Evolutionary conservation across 805 yeast species (phyloP).

Genomic region (Lipomyces sp.): DNA sequence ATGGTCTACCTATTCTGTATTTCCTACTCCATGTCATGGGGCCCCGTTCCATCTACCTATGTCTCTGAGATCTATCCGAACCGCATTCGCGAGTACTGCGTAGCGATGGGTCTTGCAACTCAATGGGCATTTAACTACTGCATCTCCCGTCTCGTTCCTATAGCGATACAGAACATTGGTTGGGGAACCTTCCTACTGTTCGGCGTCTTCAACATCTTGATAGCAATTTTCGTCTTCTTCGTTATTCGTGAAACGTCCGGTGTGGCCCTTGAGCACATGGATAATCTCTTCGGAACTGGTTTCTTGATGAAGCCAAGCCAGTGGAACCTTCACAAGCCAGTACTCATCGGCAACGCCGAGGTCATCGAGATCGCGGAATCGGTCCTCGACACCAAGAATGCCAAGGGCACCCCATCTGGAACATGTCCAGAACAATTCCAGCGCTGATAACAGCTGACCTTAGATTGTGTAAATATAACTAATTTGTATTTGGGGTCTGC

Average conservation of each 20-base stretch:
- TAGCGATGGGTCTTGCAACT: conserved; percentile 35
- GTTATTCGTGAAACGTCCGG: conserved; percentile 70
- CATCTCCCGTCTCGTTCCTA: conserved; percentile 29
- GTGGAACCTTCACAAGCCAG: conserved; percentile 25
- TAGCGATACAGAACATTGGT: conserved; percentile 28
- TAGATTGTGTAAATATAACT: too few relatives aligned
- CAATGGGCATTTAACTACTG: conserved; percentile 36
- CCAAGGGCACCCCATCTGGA: not conserved
- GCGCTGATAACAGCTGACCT: too few relatives aligned
- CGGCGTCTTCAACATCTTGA: conserved; percentile 30
- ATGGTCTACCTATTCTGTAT: conserved; percentile 31
- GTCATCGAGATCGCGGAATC: not conserved
- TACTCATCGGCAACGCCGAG: not conserved
- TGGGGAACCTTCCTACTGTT: conserved; percentile 37
- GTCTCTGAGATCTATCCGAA: conserved; percentile 33
- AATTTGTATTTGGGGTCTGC: too few relatives aligned
- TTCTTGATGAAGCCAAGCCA: conserved; percentile 26
- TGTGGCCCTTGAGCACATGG: conserved; percentile 75
- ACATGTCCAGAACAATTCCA: not conserved
- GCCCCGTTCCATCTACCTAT: conserved; percentile 34
- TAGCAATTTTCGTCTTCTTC: conserved; percentile 55
- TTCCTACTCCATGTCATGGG: conserved; percentile 33
- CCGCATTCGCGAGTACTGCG: conserved; percentile 34
- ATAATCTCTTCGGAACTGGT: conserved; percentile 58
- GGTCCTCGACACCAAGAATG: conserved; percentile 9